Conservation (phyloP, 768 basidiomycete genomes). For the Kwoniella mangroviensis region DNA sequence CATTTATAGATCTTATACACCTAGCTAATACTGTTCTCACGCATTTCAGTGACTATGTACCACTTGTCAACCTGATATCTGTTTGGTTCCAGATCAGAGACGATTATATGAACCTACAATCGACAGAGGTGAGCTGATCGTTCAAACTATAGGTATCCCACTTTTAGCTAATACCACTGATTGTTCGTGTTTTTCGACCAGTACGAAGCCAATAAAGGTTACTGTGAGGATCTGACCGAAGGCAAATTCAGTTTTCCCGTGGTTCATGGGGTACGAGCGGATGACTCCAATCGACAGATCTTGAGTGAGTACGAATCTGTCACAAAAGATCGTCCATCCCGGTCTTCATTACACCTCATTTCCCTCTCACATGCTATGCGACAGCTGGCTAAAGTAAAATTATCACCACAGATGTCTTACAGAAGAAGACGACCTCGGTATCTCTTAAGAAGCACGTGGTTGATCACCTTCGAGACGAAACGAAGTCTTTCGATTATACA, state of each 20-base stretch:
- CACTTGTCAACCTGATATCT: conserved; percentile 89
- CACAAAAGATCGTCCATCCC: not conserved
- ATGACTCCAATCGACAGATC: conserved; percentile 75
- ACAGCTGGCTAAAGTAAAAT: too few relatives aligned
- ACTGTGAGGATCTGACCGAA: conserved; percentile 91
- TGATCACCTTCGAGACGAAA: conserved; percentile 73
- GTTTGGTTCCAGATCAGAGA: conserved; percentile 97
- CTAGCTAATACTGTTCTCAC: conserved; percentile 11
- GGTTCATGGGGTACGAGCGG: conserved; percentile 82
- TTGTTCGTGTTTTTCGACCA: conserved; percentile 50
- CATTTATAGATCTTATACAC: not conserved
- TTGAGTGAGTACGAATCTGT: conserved; percentile 67
- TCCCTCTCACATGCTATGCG: not conserved
- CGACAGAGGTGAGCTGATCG: conserved; percentile 67
- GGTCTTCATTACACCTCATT: not conserved
- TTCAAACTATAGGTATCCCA: not conserved
- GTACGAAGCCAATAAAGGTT: conserved; percentile 75
- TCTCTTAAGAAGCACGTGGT: conserved; percentile 82
- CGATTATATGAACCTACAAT: conserved; percentile 93
- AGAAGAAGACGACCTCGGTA: conserved; percentile 80
- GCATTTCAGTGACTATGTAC: conserved; percentile 75
- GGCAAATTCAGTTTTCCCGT: conserved; percentile 98
- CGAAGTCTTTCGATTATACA: conserved; percentile 87
- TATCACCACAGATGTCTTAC: conserved; percentile 71
- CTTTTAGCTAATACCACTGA: not conserved